Percentiles rank a stretch among this genome's conserved stretches.
Evolutionary conservation across 306 rosid species (phyloP).

Genomic region (Crataegus laevigata): DNA sequence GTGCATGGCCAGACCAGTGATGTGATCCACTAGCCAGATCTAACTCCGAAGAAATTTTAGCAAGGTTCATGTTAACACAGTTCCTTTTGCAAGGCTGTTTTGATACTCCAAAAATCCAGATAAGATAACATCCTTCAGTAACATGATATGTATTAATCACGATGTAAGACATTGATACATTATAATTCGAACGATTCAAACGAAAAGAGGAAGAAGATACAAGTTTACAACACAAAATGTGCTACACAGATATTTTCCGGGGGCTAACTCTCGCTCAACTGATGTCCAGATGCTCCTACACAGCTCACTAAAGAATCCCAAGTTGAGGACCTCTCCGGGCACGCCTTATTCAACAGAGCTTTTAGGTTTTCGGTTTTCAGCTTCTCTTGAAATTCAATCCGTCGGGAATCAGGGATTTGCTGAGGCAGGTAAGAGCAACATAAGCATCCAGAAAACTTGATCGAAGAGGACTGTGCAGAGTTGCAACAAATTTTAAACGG

Average conservation of each 20-base stretch:
- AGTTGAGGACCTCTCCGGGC: constrained; percentile 49
- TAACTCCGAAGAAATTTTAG: not conserved
- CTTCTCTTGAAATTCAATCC: constrained; percentile 33
- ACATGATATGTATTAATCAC: not conserved
- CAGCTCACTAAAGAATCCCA: constrained; percentile 34
- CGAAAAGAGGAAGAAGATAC: too few species aligned
- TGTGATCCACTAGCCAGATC: too few species aligned
- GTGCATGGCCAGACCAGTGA: too few species aligned
- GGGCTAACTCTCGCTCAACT: not conserved
- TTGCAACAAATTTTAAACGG: not conserved
- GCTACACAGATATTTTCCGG: too few species aligned
- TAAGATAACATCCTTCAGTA: not conserved
- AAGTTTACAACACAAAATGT: too few species aligned
- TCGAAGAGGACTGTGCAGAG: not conserved
- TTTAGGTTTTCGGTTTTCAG: constrained; percentile 42
- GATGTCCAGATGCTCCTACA: not conserved
- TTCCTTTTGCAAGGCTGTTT: not conserved
- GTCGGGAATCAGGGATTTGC: constrained; percentile 46
- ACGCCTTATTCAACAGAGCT: constrained; percentile 39
- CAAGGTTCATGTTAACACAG: not conserved
- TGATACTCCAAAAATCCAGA: not conserved
- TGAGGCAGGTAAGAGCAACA: constrained; percentile 31
- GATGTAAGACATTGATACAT: not conserved
- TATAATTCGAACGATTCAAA: not conserved
- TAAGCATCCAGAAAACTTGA: constrained; percentile 13